Percentiles rank a stretch among this genome's conserved stretches.
Evolutionary conservation across 306 rosid genomes (phyloP).

Genomic region (Acacia melanoxylon): DNA sequence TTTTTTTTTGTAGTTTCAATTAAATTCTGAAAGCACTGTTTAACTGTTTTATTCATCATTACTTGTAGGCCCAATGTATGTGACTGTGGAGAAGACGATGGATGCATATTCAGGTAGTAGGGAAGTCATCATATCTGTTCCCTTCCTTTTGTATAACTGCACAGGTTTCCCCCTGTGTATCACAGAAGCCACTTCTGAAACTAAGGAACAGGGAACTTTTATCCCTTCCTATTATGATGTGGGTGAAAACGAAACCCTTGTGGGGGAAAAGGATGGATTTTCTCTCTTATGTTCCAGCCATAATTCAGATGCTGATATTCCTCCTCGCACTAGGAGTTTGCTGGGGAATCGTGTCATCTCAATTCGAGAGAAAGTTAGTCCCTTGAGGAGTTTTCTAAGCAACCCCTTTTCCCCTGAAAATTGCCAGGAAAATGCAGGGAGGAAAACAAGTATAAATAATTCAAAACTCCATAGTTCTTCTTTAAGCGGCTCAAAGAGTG

Average conservation of each 20-base stretch:
- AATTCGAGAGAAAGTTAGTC: slow-evolving; percentile 45
- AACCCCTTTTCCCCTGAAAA: slow-evolving; percentile 35
- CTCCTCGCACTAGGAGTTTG: slow-evolving; percentile 32
- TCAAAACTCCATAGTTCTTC: slow-evolving; percentile 32
- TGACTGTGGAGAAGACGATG: slow-evolving; percentile 79
- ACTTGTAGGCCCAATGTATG: slow-evolving; percentile 60
- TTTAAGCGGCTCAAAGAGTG: slow-evolving; percentile 34
- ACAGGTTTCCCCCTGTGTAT: slow-evolving; percentile 69
- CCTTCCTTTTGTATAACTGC: slow-evolving; percentile 87
- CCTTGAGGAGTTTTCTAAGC: slow-evolving; percentile 31
- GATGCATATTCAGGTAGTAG: slow-evolving; percentile 87
- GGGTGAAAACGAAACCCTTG: slow-evolving; percentile 46
- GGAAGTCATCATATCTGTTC: slow-evolving; percentile 74
- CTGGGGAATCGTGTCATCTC: slow-evolving; percentile 51
- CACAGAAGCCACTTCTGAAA: slow-evolving; percentile 54
- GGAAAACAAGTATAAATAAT: slow-evolving; percentile 35
- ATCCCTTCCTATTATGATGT: slow-evolving; percentile 68
- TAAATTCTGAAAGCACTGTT: slow-evolving; percentile 22
- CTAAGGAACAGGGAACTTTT: slow-evolving; percentile 43
- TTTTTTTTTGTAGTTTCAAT: background rate
- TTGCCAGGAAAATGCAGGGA: slow-evolving; percentile 36
- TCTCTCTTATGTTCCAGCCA: slow-evolving; percentile 47
- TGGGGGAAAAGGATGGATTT: slow-evolving; percentile 63
- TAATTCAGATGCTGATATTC: slow-evolving; percentile 36
- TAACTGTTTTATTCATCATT: slow-evolving; percentile 26